Evolutionary conservation across 1,284 basidiomycete species (phyloP), one percentile per base, ranked within the genome.

Genomic region (Blastosporella zonata): DNA sequence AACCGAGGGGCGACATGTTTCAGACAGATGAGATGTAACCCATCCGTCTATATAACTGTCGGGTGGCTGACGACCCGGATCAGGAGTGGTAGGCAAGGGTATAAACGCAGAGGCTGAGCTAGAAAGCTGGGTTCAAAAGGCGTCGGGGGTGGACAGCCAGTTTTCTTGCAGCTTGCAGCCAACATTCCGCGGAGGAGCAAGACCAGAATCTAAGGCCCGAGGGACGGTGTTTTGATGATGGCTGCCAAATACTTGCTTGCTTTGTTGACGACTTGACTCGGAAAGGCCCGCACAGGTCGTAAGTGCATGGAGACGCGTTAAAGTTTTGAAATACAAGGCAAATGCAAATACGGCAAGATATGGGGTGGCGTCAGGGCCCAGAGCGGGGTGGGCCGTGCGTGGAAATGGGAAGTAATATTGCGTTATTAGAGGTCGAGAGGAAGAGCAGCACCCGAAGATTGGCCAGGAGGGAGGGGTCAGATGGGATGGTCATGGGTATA

Each of bases 381-480:
- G 37, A 29, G 35, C 27, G 18, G 21, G 20, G 43, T 37, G 53
- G 49, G 43, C 49, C 52, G 52, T 51, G 52, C 39, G 49, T 46
- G 49, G 38, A 15, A 39, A 31, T 31, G 6, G n/a, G n/a, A n/a
- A 31, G 3, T 27, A 27, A 5, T 9, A 27, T 27, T 5, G 25
- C 25, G 10, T 27, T 27, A 27, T 27, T n/a, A n/a, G n/a, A n/a
- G n/a, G n/a, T 33, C 15, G 6, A 13, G n/a, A 9, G 10, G 6
- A 10, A 23, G 37, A 9, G 18, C 2, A 29, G 34, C 18, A 36
- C 28, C 47, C 49, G 54, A 57, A 46, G 49, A 29, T 41, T 35
- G 50, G 39, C 56, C 49, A 45, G 49, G 41, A 46, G 39, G 37
- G 34, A 48, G 29, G 31, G 27, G 60, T 57, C 48, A 60, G 57